Evolutionary conservation across 129 eudicot genomes (phyloP).

Genomic region (Calendula officinalis): DNA sequence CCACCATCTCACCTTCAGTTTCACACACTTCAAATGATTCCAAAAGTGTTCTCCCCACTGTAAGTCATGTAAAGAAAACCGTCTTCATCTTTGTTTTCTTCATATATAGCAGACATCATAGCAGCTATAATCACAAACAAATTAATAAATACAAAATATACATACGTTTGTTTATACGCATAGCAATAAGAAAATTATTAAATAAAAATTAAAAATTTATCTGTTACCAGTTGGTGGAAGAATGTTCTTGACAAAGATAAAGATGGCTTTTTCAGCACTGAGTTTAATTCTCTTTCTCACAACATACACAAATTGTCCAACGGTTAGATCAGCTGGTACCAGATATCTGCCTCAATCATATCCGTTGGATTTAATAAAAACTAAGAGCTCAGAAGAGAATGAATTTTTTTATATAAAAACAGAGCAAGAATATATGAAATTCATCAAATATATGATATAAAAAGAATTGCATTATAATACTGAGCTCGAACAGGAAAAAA

Average conservation of each 20-base stretch:
- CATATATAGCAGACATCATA: conserved; percentile 92
- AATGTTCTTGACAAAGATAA: conserved; percentile 80
- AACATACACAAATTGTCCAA: conserved; percentile 94
- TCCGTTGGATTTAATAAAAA: neutral
- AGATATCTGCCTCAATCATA: conserved; percentile 58
- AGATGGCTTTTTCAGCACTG: conserved; percentile 95
- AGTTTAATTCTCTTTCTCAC: conserved; percentile 96
- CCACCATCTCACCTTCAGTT: conserved; percentile 1
- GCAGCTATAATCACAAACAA: conserved; percentile 43
- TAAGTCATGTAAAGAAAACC: conserved; percentile 96
- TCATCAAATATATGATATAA: neutral
- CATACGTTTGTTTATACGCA: neutral
- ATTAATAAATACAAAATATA: neutral
- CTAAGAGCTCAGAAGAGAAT: neutral
- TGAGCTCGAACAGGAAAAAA: neutral
- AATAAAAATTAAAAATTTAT: neutral
- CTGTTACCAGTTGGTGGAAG: conserved; percentile 93
- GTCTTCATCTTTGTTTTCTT: conserved; percentile 94
- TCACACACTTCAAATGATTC: conserved; percentile 40
- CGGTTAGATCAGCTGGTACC: conserved; percentile 95
- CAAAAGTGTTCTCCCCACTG: conserved; percentile 99
- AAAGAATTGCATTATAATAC: neutral
- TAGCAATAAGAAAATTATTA: neutral
- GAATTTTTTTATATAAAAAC: neutral
- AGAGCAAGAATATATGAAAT: neutral